Conservation (phyloP, 2,329 filamentous ascomycete species). For the Fusarium veterinarium region DNA sequence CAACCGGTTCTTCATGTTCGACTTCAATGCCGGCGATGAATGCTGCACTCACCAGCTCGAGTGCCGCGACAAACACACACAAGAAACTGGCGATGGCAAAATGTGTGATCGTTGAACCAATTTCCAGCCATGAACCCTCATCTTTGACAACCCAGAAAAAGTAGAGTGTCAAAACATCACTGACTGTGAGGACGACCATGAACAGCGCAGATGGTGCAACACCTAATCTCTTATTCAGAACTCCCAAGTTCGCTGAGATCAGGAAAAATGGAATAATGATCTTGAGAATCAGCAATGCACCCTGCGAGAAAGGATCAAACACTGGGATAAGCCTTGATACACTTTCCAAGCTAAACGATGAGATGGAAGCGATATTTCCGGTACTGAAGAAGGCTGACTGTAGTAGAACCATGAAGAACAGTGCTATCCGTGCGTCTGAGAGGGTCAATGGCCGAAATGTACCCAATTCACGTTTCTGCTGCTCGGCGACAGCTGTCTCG, state of each 20-base stretch:
- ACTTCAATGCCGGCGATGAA: constrained; percentile 86
- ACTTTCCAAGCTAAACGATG: constrained; percentile 92
- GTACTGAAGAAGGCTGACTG: constrained; percentile 98
- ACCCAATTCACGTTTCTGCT: constrained; percentile 22
- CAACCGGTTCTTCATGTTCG: constrained; percentile 43
- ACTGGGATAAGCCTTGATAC: constrained; percentile 88
- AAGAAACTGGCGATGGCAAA: constrained; percentile 92
- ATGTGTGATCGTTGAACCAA: constrained; percentile 95
- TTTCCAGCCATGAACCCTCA: constrained; percentile 97
- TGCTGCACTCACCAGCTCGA: constrained; percentile 86
- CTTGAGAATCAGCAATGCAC: constrained; percentile 86
- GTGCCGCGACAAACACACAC: constrained; percentile 87
- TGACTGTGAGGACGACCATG: constrained; percentile 92
- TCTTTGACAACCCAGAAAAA: constrained; percentile 99
- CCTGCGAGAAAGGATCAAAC: constrained; percentile 94
- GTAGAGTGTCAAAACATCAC: constrained; percentile 90
- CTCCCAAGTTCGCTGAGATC: constrained; percentile 92
- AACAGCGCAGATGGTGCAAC: constrained; percentile 91
- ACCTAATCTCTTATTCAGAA: constrained; percentile 85
- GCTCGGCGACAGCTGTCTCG: constrained; percentile 26
- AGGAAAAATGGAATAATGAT: constrained; percentile 93
- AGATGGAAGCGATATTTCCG: constrained; percentile 93
- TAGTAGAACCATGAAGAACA: constrained; percentile 95
- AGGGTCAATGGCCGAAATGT: constrained; percentile 76
- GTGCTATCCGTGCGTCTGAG: constrained; percentile 85